Conservation (phyloP, 164 flowering plant species). For the Taxillus chinensis region DNA sequence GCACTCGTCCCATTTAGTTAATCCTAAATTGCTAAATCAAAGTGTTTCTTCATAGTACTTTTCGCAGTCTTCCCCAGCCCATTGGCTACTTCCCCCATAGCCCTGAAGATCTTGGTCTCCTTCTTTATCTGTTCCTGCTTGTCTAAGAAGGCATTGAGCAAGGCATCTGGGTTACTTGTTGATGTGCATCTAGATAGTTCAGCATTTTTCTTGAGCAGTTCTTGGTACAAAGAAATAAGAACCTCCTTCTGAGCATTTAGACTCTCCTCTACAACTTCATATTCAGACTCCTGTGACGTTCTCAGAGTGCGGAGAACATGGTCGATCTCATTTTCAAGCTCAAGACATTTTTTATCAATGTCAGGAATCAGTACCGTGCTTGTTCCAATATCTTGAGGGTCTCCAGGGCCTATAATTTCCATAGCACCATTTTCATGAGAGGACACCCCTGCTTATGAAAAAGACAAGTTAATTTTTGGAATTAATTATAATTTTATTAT, state of each 20-base stretch:
- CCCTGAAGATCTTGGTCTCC: slow-evolving; percentile 36
- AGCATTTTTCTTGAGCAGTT: slow-evolving; percentile 41
- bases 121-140: slow-evolving; percentile 40
- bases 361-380: slow-evolving; percentile 11
- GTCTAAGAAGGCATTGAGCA: slow-evolving; percentile 19
- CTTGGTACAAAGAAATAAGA: slow-evolving; percentile 38
- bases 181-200: slow-evolving; percentile 25
- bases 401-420: neutral
- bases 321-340: slow-evolving; percentile 45
- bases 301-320: slow-evolving; percentile 40
- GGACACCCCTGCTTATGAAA: neutral
- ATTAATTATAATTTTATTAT: neutral
- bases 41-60: slow-evolving; percentile 32
- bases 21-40: slow-evolving; percentile 26
- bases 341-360: slow-evolving; percentile 17
- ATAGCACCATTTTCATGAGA: slow-evolving; percentile 3
- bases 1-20: neutral
- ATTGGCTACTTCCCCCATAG: slow-evolving; percentile 44
- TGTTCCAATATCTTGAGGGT: slow-evolving; percentile 1
- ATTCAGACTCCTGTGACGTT: slow-evolving; percentile 60
- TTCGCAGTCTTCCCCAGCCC: slow-evolving; percentile 55
- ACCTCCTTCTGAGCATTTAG: slow-evolving; percentile 44
- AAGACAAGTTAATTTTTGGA: neutral
- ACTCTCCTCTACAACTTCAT: slow-evolving; percentile 45
- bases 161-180: slow-evolving; percentile 16